These are phyloP conservation scores for Adiantum capillusveneris DNA, from an alignment of 75 land plant species.

Conservation along the genomic window DNA sequence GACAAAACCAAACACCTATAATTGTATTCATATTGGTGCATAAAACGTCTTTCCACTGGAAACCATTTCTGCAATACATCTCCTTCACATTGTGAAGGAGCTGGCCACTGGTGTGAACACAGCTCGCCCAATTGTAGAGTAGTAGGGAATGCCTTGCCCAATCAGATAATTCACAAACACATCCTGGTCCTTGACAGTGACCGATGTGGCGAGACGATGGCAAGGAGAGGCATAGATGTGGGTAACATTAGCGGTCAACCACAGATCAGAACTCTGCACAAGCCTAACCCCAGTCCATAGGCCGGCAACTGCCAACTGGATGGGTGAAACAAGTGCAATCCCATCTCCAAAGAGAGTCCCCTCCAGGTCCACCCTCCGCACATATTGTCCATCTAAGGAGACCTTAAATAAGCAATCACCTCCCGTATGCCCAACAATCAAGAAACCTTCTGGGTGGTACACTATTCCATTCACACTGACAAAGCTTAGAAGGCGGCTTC, in stretches of 20 bases:
- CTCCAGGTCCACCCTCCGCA: constrained; percentile 10
- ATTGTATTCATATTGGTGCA: no score
- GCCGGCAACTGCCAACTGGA: constrained; percentile 37
- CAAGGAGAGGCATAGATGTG: constrained; percentile 30
- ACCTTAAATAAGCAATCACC: constrained; percentile 42
- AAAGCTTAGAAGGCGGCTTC: constrained; percentile 8
- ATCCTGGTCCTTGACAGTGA: constrained; percentile 51
- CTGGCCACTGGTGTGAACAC: constrained; percentile 26
- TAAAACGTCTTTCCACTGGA: no score
- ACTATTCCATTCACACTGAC: constrained; percentile 57
- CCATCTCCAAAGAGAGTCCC: constrained; percentile 42
- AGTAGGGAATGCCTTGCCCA: constrained; percentile 34
- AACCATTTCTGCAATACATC: no score
- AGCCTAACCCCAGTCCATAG: constrained; percentile 36
- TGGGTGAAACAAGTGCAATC: constrained; percentile 42
- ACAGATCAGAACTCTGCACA: constrained; percentile 57
- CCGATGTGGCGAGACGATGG: constrained; percentile 49
- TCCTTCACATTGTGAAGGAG: no score
- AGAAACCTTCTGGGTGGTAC: constrained; percentile 58
- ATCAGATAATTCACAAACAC: constrained; percentile 49
- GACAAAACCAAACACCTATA: no score
- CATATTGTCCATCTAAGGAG: constrained; percentile 5
- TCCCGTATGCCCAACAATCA: constrained; percentile 42
- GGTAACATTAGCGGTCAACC: constrained; percentile 42
- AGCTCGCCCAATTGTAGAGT: constrained; percentile 35